Base-by-base conservation (phyloP, 306 rosid genomes). In the Hippophae rhamnoides region DNA sequence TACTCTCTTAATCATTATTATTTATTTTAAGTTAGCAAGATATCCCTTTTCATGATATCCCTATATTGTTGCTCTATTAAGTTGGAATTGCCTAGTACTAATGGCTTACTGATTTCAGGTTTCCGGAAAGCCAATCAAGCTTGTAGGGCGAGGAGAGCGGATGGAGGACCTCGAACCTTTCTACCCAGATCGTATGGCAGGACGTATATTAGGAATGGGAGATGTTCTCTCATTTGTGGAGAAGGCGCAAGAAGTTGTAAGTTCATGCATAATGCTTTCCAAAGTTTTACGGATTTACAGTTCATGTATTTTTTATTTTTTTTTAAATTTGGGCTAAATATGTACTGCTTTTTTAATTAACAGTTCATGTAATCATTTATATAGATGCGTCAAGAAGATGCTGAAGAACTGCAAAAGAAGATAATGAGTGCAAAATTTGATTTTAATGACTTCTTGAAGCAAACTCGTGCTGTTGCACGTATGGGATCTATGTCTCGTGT, bases 401-500 rank as follows among this genome's bases (percentile, higher is more conserved):
- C 96, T 61, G 96, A 92, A 62, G 95, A 88, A 7, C 70, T 92
- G 81, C 96, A 92, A 81, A 88, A 88, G 86, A 92, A 92, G 87
- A 88, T 92, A 69, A 88, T 88, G 95, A 85, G 93, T 74, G 92
- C 99, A 58, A 88, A 92, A 77, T 92, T 92, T 51, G 95, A 92
- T 80, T 92, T 92, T 69, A 92, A 92, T n/a, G 99, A 92, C 78
- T 88, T 87, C 68, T 78, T 92, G 38, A 92, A 92, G 84, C 95
- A 92, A 88, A 92, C 96, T 41, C 95, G 96, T 65, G 73, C 96
- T 55, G 86, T 92, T 69, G 95, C 99, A 45, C 78, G 76, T 47
- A 92, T 92, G 99, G 99, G 99, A 65, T 85, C 99, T n/a, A 81
- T 92, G 78, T 79, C 90, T 60, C 96, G 99, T 65, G 96, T 92